phyloP scores from a whole-genome alignment of 352 stramenopile species.

The Phytophthora pluvialis region DNA sequence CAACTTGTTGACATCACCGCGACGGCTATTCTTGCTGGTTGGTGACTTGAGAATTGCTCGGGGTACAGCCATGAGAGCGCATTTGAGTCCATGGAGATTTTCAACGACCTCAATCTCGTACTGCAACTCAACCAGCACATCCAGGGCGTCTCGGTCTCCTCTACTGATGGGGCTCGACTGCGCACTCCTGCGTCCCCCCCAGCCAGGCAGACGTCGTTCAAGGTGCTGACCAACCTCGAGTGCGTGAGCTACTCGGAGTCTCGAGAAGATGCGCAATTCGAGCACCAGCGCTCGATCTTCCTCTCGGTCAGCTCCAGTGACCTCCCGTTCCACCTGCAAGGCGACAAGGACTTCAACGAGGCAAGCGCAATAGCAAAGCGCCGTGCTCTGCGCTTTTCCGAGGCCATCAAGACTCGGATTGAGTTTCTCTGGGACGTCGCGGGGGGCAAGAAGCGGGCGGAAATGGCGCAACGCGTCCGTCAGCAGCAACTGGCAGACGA shows the following conservation, averaged over 20 bases:
- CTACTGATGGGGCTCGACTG: constrained; percentile 21
- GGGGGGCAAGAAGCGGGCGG: constrained; percentile 43
- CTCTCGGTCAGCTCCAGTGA: constrained; percentile 25
- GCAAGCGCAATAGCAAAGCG: constrained; percentile 61
- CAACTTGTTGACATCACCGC: not conserved
- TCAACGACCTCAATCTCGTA: constrained; percentile 78
- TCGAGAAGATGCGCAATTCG: constrained; percentile 66
- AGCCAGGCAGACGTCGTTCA: constrained; percentile 62
- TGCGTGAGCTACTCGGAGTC: constrained; percentile 48
- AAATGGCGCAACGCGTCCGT: constrained; percentile 31
- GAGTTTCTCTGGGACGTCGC: constrained; percentile 74
- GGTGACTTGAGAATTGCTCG: not conserved
- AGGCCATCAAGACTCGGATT: constrained; percentile 51
- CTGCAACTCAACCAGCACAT: constrained; percentile 77
- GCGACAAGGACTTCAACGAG: constrained; percentile 72
- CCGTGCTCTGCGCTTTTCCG: constrained; percentile 55
- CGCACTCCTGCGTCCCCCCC: constrained; percentile 26
- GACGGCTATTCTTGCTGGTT: constrained; percentile 17
- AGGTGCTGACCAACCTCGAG: constrained; percentile 72
- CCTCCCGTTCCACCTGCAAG: constrained; percentile 81
- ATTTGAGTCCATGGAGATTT: constrained; percentile 54
- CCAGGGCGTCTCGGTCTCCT: constrained; percentile 40
- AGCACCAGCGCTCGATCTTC: constrained; percentile 62
- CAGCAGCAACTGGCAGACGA: constrained; percentile 25
- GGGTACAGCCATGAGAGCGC: constrained; percentile 2